Evolutionary conservation across 2,329 filamentous ascomycete genomes (phyloP), one percentile per base, ranked within the genome.

Genomic region (Tolypocladium pustulatum): DNA sequence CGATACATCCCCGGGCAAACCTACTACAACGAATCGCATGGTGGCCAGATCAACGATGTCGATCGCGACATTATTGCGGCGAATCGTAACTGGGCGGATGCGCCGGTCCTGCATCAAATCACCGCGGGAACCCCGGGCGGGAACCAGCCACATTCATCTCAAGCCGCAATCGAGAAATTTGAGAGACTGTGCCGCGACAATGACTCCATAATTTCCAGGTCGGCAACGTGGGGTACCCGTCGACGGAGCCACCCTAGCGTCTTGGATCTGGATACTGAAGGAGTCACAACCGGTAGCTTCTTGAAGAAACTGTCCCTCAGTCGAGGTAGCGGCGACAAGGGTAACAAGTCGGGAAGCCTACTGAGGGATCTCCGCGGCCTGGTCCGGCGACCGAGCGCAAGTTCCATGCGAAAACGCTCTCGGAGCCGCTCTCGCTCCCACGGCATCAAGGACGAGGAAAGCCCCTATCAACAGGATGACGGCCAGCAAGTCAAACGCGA

Each of bases 201-300:
- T 54, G 79, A 78, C 34, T 87, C 84, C 0, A 75, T 86, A 13
- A 70, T 85, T 12, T 87, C 84, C 2, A 76, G 82, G 61, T 80
- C 84, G 17, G 87, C 87, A 22, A 90, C 87, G 0, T 85, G 87
- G 78, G 87, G 87, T 20, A 90, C 87, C 1, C 80, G 83, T 8
- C 81, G 86, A 49, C 81, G 82, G 59, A 87, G 86, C 68, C 75
- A 88, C 55, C 83, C 86, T 1, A 85, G 80, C 63, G 65, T 79
- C 58, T 62, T 76, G 6, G 85, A 89, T 59, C 72, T 84, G 34
- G 84, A 76, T 27, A 63, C 70, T 15, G 69, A 87, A 41, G 83
- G 79, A 22, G 73, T 87, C 51, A 78, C 76, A 10, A 81, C 80
- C 58, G 83, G 85, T 30, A 84, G 79, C 59, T 78, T 89, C 43